Percentiles rank a stretch among this genome's conserved stretches.
phyloP scores from a whole-genome alignment of 2,329 filamentous ascomycete genomes.

The Neoarthrinium moseri region DNA sequence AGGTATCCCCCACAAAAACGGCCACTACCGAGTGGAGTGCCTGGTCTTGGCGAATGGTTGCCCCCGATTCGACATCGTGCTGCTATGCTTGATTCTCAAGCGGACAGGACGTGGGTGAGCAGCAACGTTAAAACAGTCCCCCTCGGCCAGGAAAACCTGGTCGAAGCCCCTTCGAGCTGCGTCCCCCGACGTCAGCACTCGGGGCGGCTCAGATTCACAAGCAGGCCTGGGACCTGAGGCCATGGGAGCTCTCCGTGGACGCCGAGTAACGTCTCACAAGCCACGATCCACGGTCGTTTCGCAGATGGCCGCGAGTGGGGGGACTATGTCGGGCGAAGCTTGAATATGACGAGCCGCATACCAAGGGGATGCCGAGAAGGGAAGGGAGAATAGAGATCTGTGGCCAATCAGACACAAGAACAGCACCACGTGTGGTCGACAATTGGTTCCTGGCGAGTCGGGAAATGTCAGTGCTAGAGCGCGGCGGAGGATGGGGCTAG shows the following conservation, averaged over 20 bases:
- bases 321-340: not conserved
- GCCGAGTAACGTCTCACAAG: not conserved
- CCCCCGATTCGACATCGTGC: slow-evolving; percentile 5
- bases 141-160: too few species aligned
- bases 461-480: too few species aligned
- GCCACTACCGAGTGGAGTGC: slow-evolving; percentile 3
- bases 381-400: not conserved
- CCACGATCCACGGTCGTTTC: not conserved
- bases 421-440: slow-evolving; percentile 8
- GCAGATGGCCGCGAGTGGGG: not conserved
- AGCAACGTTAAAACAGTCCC: too few species aligned
- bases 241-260: too few species aligned
- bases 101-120: too few species aligned
- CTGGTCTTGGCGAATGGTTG: slow-evolving; percentile 4
- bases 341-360: slow-evolving; percentile 7
- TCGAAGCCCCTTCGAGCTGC: too few species aligned
- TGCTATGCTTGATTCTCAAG: not conserved
- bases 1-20: slow-evolving; percentile 3
- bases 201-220: too few species aligned
- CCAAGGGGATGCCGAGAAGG: slow-evolving; percentile 2
- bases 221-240: too few species aligned
- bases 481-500: too few species aligned
- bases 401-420: slow-evolving; percentile 2
- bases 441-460: slow-evolving; percentile 9
- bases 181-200: too few species aligned